Evolutionary conservation across 2,329 filamentous ascomycete species (phyloP).

Genomic region (Epichloe sp.): DNA sequence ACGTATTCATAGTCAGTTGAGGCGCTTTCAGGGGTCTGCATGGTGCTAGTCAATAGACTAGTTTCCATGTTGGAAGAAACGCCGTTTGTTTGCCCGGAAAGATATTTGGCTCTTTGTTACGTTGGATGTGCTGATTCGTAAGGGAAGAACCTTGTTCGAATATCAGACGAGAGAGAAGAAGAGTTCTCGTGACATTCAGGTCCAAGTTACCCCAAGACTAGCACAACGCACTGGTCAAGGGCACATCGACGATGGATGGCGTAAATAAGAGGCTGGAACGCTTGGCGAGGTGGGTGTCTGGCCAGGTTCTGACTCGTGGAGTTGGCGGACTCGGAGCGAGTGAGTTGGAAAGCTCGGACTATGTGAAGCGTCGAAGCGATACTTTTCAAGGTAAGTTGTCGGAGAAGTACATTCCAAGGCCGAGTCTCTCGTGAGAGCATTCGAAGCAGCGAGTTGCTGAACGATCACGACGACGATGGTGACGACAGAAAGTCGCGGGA

Average conservation of each 20-base stretch:
- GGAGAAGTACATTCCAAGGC: too few relatives aligned
- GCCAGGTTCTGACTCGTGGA: too few relatives aligned
- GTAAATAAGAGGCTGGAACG: too few relatives aligned
- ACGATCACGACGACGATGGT: neutral
- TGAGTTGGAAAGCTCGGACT: too few relatives aligned
- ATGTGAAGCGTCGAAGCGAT: neutral
- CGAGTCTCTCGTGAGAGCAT: neutral
- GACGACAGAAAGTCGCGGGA: neutral
- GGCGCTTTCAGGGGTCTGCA: constrained; percentile 33
- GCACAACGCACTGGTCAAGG: neutral
- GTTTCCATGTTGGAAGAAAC: constrained; percentile 22
- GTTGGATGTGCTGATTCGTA: constrained; percentile 11
- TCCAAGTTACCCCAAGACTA: neutral
- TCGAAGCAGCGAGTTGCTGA: neutral
- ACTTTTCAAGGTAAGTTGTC: neutral
- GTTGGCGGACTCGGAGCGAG: too few relatives aligned
- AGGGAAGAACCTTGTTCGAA: neutral
- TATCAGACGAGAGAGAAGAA: neutral
- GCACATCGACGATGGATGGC: neutral
- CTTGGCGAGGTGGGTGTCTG: too few relatives aligned
- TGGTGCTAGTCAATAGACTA: constrained; percentile 16
- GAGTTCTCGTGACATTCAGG: neutral
- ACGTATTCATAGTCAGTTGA: constrained; percentile 32
- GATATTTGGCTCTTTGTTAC: neutral
- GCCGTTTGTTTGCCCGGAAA: neutral